A percentile compares a stretch with the other conserved stretches of the same genome.
Evolutionary conservation across 2,329 filamentous ascomycete species (phyloP).

Genomic region (Eutypella sp.): DNA sequence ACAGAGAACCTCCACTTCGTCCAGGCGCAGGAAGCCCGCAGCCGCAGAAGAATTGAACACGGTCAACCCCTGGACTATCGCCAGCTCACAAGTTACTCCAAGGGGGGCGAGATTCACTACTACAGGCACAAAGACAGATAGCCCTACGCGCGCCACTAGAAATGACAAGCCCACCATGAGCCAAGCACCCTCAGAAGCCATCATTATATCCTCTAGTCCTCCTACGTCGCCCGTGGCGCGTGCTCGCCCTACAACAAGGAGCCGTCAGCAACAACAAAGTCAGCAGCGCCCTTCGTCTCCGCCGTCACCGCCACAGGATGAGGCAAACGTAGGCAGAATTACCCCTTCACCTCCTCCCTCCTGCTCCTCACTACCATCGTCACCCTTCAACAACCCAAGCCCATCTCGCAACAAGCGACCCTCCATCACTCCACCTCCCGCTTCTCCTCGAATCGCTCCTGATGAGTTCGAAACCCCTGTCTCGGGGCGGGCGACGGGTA

Average conservation of each 20-base stretch:
- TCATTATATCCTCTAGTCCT: conserved; percentile 43
- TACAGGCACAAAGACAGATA: neutral
- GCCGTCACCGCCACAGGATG: neutral
- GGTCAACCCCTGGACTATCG: conserved; percentile 33
- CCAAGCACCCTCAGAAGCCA: conserved; percentile 28
- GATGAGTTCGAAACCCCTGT: neutral
- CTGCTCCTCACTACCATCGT: neutral
- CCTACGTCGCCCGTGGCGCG: conserved; percentile 26
- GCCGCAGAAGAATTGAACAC: conserved; percentile 18
- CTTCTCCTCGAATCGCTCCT: neutral
- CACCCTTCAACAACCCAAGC: conserved; percentile 5
- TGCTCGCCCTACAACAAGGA: conserved; percentile 18
- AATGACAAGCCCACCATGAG: conserved; percentile 12
- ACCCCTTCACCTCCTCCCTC: neutral
- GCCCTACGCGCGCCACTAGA: conserved; percentile 10
- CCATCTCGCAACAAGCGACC: conserved; percentile 6
- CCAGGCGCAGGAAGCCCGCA: conserved; percentile 10
- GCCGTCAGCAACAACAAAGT: neutral
- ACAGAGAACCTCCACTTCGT: too few relatives aligned
- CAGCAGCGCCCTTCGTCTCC: neutral
- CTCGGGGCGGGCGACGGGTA: too few relatives aligned
- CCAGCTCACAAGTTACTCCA: conserved; percentile 38
- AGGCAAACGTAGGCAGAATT: neutral
- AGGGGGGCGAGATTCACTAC: conserved; percentile 22
- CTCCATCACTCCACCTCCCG: conserved; percentile 12